A percentile compares a stretch with the other conserved stretches of the same genome.
These are phyloP conservation scores for Conticribra weissflogii DNA, from an alignment of 108 stramenopile genomes.

Conservation along the genomic window DNA sequence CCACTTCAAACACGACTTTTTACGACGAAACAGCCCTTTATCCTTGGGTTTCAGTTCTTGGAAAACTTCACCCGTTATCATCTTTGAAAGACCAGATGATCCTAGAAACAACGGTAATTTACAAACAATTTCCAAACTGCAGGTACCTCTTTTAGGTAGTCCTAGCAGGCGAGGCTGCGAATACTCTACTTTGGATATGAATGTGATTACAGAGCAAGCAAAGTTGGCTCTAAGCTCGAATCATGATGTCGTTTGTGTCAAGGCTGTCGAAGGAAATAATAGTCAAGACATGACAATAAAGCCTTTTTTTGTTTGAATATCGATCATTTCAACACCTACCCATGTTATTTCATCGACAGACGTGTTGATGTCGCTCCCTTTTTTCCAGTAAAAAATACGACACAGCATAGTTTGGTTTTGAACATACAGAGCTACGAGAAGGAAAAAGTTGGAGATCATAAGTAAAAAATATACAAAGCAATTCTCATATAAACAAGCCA, in stretches of 20 bases:
- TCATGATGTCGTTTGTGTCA: not conserved
- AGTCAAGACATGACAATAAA: too few species aligned
- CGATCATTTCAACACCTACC: too few species aligned
- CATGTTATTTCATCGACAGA: too few species aligned
- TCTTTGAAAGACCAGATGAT: not conserved
- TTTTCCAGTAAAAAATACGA: too few species aligned
- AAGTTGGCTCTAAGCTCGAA: not conserved
- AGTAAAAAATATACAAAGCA: too few species aligned
- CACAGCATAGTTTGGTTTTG: too few species aligned
- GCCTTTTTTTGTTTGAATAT: too few species aligned
- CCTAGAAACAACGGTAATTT: not conserved
- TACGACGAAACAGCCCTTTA: not conserved
- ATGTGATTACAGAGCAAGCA: not conserved
- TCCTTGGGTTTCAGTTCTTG: not conserved
- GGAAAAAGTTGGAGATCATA: too few species aligned
- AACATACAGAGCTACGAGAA: too few species aligned
- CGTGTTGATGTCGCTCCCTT: too few species aligned
- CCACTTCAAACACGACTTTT: not conserved
- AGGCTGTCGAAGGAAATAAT: too few species aligned
- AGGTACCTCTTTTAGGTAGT: not conserved
- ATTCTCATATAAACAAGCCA: too few species aligned
- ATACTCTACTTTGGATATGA: not conserved
- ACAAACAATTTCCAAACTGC: not conserved
- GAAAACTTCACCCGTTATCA: not conserved
- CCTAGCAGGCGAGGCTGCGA: not conserved